phyloP scores from a whole-genome alignment of 352 stramenopile species.

The Thraustochytrium striatum region DNA sequence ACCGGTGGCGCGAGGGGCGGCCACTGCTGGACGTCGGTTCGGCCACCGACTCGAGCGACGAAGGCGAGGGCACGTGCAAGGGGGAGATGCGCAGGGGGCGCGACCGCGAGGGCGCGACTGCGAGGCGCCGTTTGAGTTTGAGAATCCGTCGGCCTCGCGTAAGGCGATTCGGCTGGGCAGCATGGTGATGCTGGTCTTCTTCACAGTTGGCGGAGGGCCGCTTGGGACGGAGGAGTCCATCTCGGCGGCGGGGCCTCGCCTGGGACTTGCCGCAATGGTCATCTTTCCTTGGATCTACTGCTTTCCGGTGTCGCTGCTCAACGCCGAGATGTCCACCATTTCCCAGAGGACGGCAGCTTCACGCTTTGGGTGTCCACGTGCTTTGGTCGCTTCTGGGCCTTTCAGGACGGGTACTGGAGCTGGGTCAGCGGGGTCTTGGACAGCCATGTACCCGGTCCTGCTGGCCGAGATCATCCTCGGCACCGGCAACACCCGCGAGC shows the following conservation, averaged over 20 bases:
- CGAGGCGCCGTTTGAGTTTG: too few relatives aligned
- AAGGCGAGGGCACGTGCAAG: too few relatives aligned
- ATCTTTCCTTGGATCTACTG: constrained; percentile 82
- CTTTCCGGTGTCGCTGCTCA: constrained; percentile 81
- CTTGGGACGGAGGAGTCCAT: constrained; percentile 88
- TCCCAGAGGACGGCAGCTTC: constrained; percentile 73
- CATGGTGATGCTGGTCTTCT: constrained; percentile 68
- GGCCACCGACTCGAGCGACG: too few relatives aligned
- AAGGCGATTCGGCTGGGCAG: background rate
- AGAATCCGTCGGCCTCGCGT: too few relatives aligned
- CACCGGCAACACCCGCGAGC: background rate
- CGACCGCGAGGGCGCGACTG: too few relatives aligned
- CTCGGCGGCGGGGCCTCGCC: constrained; percentile 72
- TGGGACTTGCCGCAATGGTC: constrained; percentile 77
- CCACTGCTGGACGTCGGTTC: too few relatives aligned
- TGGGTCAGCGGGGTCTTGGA: constrained; percentile 73
- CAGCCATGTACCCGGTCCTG: constrained; percentile 74
- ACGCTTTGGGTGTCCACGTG: constrained; percentile 82
- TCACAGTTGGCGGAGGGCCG: constrained; percentile 81
- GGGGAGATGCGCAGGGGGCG: too few relatives aligned
- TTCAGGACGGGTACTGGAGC: constrained; percentile 74
- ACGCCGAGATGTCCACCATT: constrained; percentile 81
- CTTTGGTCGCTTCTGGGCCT: constrained; percentile 78
- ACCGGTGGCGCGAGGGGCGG: too few relatives aligned
- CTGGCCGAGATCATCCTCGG: constrained; percentile 69